These are phyloP conservation scores for Lodderomyces orthopsilosis DNA, from an alignment of 1,139 yeast genomes.

Conservation along the genomic window DNA sequence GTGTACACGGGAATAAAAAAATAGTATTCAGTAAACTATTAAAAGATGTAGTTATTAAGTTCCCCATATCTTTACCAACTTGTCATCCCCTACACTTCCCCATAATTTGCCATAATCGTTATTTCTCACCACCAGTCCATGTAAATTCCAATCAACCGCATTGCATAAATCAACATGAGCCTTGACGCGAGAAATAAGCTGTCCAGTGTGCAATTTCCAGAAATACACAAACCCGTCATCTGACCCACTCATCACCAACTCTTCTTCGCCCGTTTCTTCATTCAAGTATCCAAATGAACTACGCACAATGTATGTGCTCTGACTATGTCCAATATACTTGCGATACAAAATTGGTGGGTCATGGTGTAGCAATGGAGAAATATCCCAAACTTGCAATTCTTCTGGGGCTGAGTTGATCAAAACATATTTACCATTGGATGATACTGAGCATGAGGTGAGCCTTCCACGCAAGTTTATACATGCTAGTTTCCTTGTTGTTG, in stretches of 20 bases:
- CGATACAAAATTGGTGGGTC: constrained; percentile 45
- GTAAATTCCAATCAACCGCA: constrained; percentile 72
- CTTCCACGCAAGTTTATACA: constrained; percentile 34
- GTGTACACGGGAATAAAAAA: background rate
- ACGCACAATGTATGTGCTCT: constrained; percentile 66
- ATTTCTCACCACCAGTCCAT: constrained; percentile 17
- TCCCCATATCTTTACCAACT: constrained; percentile 66
- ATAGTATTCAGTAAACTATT: background rate
- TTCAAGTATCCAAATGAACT: constrained; percentile 68
- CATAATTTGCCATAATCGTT: constrained; percentile 51
- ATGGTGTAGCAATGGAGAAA: constrained; percentile 18
- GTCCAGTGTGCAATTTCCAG: constrained; percentile 78
- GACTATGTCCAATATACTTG: constrained; percentile 70
- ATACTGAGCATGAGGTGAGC: constrained; percentile 40
- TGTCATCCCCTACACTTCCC: constrained; percentile 88
- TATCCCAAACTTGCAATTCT: constrained; percentile 79
- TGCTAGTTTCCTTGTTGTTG: constrained; percentile 35
- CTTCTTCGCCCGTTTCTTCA: constrained; percentile 46
- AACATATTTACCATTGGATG: constrained; percentile 46
- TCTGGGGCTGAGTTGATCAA: constrained; percentile 72
- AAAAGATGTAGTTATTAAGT: background rate
- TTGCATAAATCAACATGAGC: constrained; percentile 74
- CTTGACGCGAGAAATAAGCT: constrained; percentile 52
- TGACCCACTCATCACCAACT: constrained; percentile 74
- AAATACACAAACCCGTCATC: constrained; percentile 78